phyloP scores from a whole-genome alignment of 169 alveolate genomes.

The Cystoisospora suis region DNA sequence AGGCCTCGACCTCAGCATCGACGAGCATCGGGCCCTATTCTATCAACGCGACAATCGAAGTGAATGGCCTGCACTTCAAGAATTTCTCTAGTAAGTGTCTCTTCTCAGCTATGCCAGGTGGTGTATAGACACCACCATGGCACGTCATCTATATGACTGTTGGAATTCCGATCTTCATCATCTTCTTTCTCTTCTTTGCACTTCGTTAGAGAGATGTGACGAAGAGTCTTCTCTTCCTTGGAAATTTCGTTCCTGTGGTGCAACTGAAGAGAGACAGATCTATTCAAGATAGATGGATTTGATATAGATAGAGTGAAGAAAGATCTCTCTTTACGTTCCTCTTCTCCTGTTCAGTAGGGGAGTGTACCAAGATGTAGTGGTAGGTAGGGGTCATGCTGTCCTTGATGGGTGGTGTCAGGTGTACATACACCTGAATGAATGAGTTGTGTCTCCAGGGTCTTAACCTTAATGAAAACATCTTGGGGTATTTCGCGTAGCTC shows the following conservation, averaged over 20 bases:
- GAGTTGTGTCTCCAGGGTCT: not conserved
- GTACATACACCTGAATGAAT: not conserved
- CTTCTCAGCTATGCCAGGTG: not conserved
- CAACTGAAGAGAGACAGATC: not conserved
- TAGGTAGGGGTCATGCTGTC: not conserved
- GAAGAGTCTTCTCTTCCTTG: not conserved
- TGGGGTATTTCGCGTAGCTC: not conserved
- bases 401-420: not conserved
- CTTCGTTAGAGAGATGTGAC: not conserved
- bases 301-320: not conserved
- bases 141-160: not conserved
- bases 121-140: not conserved
- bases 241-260: not conserved
- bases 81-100: not conserved
- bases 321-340: not conserved
- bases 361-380: not conserved
- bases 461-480: not conserved
- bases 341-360: not conserved
- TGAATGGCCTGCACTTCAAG: not conserved
- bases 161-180: not conserved
- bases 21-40: slow-evolving; percentile 20
- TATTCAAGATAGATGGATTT: not conserved
- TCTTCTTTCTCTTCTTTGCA: not conserved
- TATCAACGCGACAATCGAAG: not conserved
- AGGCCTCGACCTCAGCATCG: not conserved